These are phyloP conservation scores for Globisporangium carolinianum DNA, from an alignment of 352 stramenopile genomes.

Conservation along the genomic window DNA sequence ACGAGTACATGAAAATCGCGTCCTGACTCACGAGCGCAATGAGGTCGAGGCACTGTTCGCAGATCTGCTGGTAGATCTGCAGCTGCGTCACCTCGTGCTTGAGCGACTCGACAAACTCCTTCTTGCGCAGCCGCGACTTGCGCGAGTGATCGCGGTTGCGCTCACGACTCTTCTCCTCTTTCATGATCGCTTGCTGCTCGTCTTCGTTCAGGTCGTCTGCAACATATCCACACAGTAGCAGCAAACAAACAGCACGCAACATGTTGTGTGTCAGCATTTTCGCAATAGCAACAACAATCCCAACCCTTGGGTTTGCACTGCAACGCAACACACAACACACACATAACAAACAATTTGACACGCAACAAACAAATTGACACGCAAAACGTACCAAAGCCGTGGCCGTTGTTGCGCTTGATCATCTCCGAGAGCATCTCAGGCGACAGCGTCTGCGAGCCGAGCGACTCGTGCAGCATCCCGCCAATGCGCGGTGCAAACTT, in stretches of 20 bases:
- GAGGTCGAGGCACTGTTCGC: slow-evolving; percentile 73
- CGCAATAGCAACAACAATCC: background rate
- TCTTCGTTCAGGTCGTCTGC: slow-evolving; percentile 73
- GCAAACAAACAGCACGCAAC: background rate
- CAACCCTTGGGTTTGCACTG: background rate
- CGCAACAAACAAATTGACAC: background rate
- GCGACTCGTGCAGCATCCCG: slow-evolving; percentile 23
- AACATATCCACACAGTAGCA: slow-evolving; percentile 9
- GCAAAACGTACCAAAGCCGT: slow-evolving; percentile 35
- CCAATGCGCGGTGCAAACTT: slow-evolving; percentile 7
- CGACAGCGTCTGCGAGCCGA: slow-evolving; percentile 74
- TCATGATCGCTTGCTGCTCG: slow-evolving; percentile 69
- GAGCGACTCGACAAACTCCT: slow-evolving; percentile 92
- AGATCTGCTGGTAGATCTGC: slow-evolving; percentile 83
- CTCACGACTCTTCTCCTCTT: slow-evolving; percentile 84
- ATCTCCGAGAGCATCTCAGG: slow-evolving; percentile 76
- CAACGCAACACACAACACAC: background rate
- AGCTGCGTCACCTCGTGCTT: slow-evolving; percentile 84
- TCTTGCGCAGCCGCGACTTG: slow-evolving; percentile 93
- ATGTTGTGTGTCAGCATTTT: background rate
- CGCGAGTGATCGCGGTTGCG: slow-evolving; percentile 94
- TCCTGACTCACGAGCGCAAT: slow-evolving; percentile 70
- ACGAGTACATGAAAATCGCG: slow-evolving; percentile 62
- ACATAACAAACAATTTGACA: background rate
- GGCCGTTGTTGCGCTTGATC: slow-evolving; percentile 72